phyloP scores from a whole-genome alignment of 1,139 yeast species.

The Zygosaccharomyces pseudobailii region DNA sequence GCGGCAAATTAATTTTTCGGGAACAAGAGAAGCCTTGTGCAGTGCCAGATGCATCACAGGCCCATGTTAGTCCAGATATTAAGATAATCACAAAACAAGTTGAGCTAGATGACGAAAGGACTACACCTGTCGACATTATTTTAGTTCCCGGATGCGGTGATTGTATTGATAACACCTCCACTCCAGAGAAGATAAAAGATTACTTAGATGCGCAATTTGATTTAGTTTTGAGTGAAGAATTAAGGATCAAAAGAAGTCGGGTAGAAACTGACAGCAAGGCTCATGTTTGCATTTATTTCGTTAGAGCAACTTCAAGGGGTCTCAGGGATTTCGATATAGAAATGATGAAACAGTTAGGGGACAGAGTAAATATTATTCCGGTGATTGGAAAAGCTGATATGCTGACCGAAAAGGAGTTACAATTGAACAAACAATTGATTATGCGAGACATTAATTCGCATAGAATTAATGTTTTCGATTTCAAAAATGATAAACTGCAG shows the following conservation, averaged over 20 bases:
- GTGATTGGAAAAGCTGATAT: conserved; percentile 55
- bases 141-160: conserved; percentile 47
- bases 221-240: conserved; percentile 52
- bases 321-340: conserved; percentile 44
- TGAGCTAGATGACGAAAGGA: conserved; percentile 38
- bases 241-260: conserved; percentile 53
- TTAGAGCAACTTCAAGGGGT: conserved; percentile 55
- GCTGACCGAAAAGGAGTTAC: conserved; percentile 46
- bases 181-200: conserved; percentile 41
- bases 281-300: conserved; percentile 58
- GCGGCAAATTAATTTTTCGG: conserved; percentile 34
- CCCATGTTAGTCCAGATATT: conserved; percentile 29
- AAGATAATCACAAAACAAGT: conserved; percentile 25
- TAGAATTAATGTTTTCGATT: conserved; percentile 48
- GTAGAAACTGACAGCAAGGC: conserved; percentile 53
- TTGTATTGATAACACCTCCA: conserved; percentile 34
- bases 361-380: conserved; percentile 54
- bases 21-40: conserved; percentile 5
- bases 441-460: conserved; percentile 41
- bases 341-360: conserved; percentile 46
- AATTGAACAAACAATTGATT: conserved; percentile 42
- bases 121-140: conserved; percentile 41
- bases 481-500: conserved; percentile 38
- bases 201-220: conserved; percentile 56
- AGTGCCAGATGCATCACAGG: conserved; percentile 17